Evolutionary conservation across 129 eudicot species (phyloP), one percentile per base, ranked within the genome.

Genomic region (Dittrichia graveolens): DNA sequence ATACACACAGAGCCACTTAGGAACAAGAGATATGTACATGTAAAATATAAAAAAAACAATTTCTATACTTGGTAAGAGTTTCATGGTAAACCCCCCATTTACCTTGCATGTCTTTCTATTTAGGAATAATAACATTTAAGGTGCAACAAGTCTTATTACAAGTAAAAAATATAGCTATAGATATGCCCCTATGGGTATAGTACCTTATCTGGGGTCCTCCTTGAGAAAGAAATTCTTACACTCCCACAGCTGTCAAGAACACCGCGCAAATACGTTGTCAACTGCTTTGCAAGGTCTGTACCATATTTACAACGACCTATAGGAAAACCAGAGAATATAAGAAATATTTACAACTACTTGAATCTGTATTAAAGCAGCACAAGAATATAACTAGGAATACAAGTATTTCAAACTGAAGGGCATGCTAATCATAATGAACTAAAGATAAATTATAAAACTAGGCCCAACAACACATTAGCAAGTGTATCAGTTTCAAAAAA

Each of bases 141-240:
- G 31, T 34, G 37, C n/a, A 14, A 14, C 10, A 14, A 49, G 57
- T 52, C 13, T 31, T 15, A 67, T 43, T 6, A 53, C 0, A 42
- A 35, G 56, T 34, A 46, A 13, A 59, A 47, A 4, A 8, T 24
- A n/a, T 8, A 19, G 14, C 54, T 77, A 39, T n/a, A 65, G 62
- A 67, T 54, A 35, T 16, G 48, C 11, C 11, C 41, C 48, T 8
- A 66, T 59, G 48, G 66, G 12, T 42, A 31, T 10, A 5, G 16
- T 79, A 93, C 98, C 96, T 93, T 93, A 53, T 76, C 86, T 6
- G 98, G 96, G 50, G 98, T 93, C 77, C 98, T 85, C 74, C 98
- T 89, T 55, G 98, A 89, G 83, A 93, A 89, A 49, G 98, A 89
- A 61, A 93, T 85, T 75, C 98, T 89, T 74, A 93, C 92, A 58